Evolutionary conservation across 2,329 filamentous ascomycete genomes (phyloP), one percentile per base, ranked within the genome.

Genomic region (Ophiosphaerella korrae): DNA sequence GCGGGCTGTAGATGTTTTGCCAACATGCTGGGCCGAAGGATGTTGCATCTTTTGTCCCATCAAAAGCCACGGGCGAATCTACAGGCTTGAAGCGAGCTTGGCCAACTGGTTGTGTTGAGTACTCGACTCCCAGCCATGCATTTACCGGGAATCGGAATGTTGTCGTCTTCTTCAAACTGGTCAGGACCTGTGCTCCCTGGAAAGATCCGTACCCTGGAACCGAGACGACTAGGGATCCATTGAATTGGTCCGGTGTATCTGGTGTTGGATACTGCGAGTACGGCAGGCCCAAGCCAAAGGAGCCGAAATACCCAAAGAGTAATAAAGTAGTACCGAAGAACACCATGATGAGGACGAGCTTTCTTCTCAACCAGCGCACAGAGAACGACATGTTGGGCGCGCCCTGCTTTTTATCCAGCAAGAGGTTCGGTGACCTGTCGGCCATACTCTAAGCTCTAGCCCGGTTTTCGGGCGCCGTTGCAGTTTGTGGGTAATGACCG

Each of bases 81-180:
- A 78, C 67, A 0, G 75, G 68, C 11, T 61, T 64, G 48, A 81
- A 80, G 7, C 79, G 75, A 12, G 63, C 53, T 3, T 75, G 63
- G 5, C 74, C 76, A 1, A 73, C 57, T 26, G 70, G 70, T 47
- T 71, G 71, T 0, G 76, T 77, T 0, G 78, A 72, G 42, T 79
- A 81, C 57, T 79, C 75, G 29, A 81, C 74, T 2, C 77, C 77
- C 5, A 81, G 64, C 78, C 78, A 81, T 0, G 78, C 78, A 53
- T 81, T 76, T 1, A 80, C 73, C 0, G 71, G 51, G 2, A 54
- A 54, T 7, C 70, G 63, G 2, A 78, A 64, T 0, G 54, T 52
- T 21, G 62, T 55, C 16, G 70, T 74, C 35, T 58, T 53, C 38
- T 62, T 70, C 14, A 74, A 38, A 9, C 72, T 75, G 35, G 62